Evolutionary conservation across 768 basidiomycete species (phyloP), one percentile per base, ranked within the genome.

Genomic region (Porphyrellus cyaneotinctus): DNA sequence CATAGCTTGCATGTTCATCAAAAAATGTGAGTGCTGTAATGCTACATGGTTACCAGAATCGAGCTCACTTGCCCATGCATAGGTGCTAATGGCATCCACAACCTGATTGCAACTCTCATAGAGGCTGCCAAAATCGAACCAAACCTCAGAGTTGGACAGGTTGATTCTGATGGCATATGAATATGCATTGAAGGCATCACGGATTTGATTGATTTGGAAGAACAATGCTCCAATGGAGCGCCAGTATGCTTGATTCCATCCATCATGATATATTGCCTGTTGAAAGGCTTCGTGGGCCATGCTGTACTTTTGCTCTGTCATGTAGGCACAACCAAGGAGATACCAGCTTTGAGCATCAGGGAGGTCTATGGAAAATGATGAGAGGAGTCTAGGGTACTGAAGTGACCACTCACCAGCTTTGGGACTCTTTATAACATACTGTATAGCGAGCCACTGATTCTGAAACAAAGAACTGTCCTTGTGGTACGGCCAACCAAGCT

Each of bases 201-300:
- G 91, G 76, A 91, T 98, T 68, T 99, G 97, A 72, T 97, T 98
- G 76, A 98, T 97, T 68, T 99, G 95, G 80, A 97, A 99, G 70
- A 98, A 99, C 2, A 99, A 81, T 1, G 98, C 97, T 43, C 97
- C 97, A 63, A 99, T 99, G 22, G 93, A 95, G 69, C 95, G 97
- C 97, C 97, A 97, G 72, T 97, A 99, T 0, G 97, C 97, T 0
- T 97, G 97, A 68, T 98, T 99, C 53, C 94, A 90, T n/a, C 95
- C 95, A 64, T 98, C 97, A 47, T 95, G 90, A 72, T 98, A 98
- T 15, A 99, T 94, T 18, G 97, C 95, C 71, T 99, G 97, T 64
- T 99, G 97, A 68, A 98, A 98, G 0, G 95, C 95, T 70, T 99
- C 95, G 73, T 99, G 97, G 17, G 97, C 97, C 69, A 97, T 97